Conservation (phyloP, 257 asterid genomes). For the Gentiana straminea region DNA sequence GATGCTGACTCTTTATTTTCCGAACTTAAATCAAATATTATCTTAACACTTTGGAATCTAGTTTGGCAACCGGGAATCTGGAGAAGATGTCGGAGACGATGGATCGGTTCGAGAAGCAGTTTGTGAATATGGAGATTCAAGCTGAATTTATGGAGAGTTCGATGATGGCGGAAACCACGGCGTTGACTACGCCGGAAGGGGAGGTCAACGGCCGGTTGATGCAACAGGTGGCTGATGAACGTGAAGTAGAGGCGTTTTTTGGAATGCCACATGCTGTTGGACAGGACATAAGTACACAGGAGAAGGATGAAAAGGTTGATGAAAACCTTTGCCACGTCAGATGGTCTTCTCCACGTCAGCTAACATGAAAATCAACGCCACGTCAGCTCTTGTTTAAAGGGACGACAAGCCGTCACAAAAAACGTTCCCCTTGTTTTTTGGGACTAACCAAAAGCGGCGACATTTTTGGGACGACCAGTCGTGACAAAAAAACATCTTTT, state of each 20-base stretch:
- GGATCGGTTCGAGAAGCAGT: constrained; percentile 90
- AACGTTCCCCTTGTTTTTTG: too few species aligned
- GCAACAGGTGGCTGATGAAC: constrained; percentile 98
- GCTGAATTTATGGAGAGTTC: constrained; percentile 99
- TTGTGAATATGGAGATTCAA: constrained; percentile 97
- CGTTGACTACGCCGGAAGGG: constrained; percentile 89
- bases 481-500: too few species aligned
- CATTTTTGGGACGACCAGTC: too few species aligned
- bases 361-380: too few species aligned
- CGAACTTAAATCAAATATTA: too few species aligned
- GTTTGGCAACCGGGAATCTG: constrained; percentile 69
- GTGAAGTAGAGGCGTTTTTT: constrained; percentile 91
- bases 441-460: too few species aligned
- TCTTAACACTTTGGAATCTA: constrained; percentile 62
- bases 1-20: too few species aligned
- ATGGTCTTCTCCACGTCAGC: too few species aligned
- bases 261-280: constrained; percentile 86
- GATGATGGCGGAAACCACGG: constrained; percentile 96
- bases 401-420: too few species aligned
- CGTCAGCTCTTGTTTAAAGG: too few species aligned
- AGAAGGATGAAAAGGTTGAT: constrained; percentile 57
- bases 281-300: constrained; percentile 47
- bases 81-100: constrained; percentile 98
- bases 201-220: constrained; percentile 80
- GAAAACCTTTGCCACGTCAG: constrained; percentile 78